Conservation (phyloP, 257 asterid species). For the Nicotiana tomentosiformis region DNA sequence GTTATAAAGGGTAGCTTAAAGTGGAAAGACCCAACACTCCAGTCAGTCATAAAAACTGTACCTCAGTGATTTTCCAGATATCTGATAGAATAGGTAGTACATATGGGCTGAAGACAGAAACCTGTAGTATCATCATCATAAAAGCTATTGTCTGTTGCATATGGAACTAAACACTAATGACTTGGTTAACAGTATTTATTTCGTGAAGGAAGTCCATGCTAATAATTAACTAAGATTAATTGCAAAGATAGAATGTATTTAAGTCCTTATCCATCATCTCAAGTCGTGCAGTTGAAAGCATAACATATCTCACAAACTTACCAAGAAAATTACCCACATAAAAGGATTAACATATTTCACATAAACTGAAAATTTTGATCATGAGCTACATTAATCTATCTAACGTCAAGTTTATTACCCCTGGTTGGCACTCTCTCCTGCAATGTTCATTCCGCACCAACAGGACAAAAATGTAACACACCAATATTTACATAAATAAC, state of each 20-base stretch:
- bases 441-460: too few relatives aligned
- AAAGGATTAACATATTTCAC: background rate
- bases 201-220: background rate
- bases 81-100: background rate
- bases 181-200: background rate
- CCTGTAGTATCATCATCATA: background rate
- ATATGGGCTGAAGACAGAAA: background rate
- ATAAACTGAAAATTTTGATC: background rate
- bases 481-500: too few relatives aligned
- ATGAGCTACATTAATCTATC: background rate
- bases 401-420: too few relatives aligned
- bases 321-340: background rate
- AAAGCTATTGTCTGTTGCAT: background rate
- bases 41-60: background rate
- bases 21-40: background rate
- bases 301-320: background rate
- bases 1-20: background rate
- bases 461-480: too few relatives aligned
- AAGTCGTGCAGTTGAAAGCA: background rate
- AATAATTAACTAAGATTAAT: background rate
- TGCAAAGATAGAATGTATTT: background rate
- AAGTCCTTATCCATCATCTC: background rate
- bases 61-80: background rate
- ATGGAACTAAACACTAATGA: background rate
- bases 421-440: too few relatives aligned